A percentile compares a stretch with the other conserved stretches of the same genome.
Conservation (phyloP, 2,329 filamentous ascomycete species). For the Fusarium sublunatum region DNA sequence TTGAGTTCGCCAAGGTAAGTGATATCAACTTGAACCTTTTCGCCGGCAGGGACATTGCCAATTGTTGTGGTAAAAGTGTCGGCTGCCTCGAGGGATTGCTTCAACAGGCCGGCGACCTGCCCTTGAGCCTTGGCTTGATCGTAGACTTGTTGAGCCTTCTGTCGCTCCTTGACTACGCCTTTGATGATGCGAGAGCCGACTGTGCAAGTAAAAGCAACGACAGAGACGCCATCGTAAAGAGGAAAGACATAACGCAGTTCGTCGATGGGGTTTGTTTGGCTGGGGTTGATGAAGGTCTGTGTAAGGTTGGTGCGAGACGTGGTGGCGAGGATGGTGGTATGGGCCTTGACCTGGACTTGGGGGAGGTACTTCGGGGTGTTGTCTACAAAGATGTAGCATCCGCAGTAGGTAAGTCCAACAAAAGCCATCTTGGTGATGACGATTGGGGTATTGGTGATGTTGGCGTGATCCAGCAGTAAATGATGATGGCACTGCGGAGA, state of each 20-base stretch:
- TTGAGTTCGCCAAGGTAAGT: constrained; percentile 77
- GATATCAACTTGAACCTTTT: constrained; percentile 69
- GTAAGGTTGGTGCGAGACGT: constrained; percentile 60
- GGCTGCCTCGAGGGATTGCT: constrained; percentile 67
- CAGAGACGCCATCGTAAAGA: constrained; percentile 76
- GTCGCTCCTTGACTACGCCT: constrained; percentile 74
- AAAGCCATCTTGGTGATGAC: constrained; percentile 6
- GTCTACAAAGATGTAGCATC: constrained; percentile 50
- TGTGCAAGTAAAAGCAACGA: constrained; percentile 74
- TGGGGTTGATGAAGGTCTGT: constrained; percentile 72
- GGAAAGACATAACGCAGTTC: constrained; percentile 76
- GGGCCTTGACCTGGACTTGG: constrained; percentile 66
- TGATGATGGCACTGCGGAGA: no score
- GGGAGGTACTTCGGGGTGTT: constrained; percentile 61
- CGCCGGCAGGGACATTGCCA: constrained; percentile 72
- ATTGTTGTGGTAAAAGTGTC: constrained; percentile 77
- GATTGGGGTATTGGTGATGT: neutral
- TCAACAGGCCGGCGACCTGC: constrained; percentile 72
- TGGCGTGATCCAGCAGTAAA: neutral
- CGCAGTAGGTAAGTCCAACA: constrained; percentile 43
- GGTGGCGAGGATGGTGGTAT: constrained; percentile 70
- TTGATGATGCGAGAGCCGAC: constrained; percentile 69
- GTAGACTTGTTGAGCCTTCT: constrained; percentile 70
- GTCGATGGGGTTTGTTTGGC: constrained; percentile 41
- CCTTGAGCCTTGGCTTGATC: constrained; percentile 67